Evolutionary conservation across 2,329 filamentous ascomycete species (phyloP).

Genomic region (Cladosporium sp.): DNA sequence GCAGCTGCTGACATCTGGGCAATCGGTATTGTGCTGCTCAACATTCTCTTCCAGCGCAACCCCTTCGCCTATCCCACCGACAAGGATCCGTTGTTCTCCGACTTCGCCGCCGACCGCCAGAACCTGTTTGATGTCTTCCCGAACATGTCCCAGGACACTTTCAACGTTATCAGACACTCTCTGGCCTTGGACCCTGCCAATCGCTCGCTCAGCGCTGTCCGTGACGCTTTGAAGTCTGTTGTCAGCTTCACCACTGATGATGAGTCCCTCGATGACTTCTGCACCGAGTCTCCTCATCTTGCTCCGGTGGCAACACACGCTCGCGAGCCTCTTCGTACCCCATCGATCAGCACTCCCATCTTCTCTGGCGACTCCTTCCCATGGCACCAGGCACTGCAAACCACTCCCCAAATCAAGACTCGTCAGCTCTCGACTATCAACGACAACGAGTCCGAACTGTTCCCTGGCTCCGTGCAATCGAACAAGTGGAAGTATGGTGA

Average conservation of each 20-base stretch:
- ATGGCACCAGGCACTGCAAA: slow-evolving; percentile 87
- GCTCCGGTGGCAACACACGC: slow-evolving; percentile 72
- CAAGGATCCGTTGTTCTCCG: slow-evolving; percentile 86
- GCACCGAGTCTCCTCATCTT: slow-evolving; percentile 67
- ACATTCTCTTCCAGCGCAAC: slow-evolving; percentile 94
- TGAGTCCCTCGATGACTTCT: slow-evolving; percentile 90
- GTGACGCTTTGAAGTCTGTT: slow-evolving; percentile 71
- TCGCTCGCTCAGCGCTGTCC: slow-evolving; percentile 74
- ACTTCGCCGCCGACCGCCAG: slow-evolving; percentile 90
- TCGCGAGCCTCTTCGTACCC: slow-evolving; percentile 90
- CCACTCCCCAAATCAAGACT: slow-evolving; percentile 63
- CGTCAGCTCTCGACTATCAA: slow-evolving; percentile 85
- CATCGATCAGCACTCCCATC: slow-evolving; percentile 84
- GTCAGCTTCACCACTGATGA: slow-evolving; percentile 93
- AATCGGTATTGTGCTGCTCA: slow-evolving; percentile 91
- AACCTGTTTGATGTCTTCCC: slow-evolving; percentile 97
- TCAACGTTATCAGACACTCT: slow-evolving; percentile 84
- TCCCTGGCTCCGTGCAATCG: slow-evolving; percentile 68
- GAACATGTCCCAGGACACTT: slow-evolving; percentile 97
- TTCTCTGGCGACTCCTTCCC: slow-evolving; percentile 78
- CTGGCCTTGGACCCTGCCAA: slow-evolving; percentile 87
- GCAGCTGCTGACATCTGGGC: slow-evolving; percentile 95
- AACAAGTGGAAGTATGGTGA: slow-evolving; percentile 69
- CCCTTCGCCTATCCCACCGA: slow-evolving; percentile 88
- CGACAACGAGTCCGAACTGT: slow-evolving; percentile 78